These are phyloP conservation scores for Cornus kousa DNA, from an alignment of 148 eudicot genomes.

Conservation along the genomic window DNA sequence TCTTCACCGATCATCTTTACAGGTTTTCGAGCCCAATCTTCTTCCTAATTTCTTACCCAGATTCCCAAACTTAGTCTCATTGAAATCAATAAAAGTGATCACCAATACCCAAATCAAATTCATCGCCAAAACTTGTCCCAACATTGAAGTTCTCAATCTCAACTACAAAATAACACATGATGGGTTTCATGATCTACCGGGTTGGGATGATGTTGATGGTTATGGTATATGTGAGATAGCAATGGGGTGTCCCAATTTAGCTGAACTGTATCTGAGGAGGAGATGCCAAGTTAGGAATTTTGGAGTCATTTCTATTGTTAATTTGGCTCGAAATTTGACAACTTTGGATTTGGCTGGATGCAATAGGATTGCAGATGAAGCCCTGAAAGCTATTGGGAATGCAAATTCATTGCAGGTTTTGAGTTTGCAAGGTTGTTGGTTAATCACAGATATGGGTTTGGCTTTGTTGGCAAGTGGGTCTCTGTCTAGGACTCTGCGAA, in stretches of 20 bases:
- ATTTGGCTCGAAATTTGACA: constrained; percentile 1
- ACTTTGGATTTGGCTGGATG: constrained; percentile 19
- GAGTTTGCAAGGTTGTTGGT: constrained; percentile 15
- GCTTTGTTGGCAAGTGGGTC: constrained; percentile 16
- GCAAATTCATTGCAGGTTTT: neutral
- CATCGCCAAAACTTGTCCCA: neutral
- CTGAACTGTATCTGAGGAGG: neutral
- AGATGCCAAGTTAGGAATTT: constrained; percentile 7
- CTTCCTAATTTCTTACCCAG: no score
- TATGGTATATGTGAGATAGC: constrained; percentile 17
- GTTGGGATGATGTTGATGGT: constrained; percentile 12
- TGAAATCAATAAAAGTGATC: constrained; percentile 11
- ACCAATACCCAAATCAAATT: constrained; percentile 7
- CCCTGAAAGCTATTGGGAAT: neutral
- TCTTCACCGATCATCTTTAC: no score
- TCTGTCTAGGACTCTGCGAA: neutral
- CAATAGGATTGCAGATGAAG: constrained; percentile 10
- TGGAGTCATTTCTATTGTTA: constrained; percentile 14
- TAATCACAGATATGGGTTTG: constrained; percentile 25
- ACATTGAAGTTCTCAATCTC: neutral
- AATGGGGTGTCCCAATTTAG: constrained; percentile 10
- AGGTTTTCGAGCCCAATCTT: no score
- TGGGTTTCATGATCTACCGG: neutral
- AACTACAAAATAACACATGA: neutral
- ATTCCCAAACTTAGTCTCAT: constrained; percentile 17